These are phyloP conservation scores for Spinellus fusiger DNA, from an alignment of 192 early-diverging fungal genomes.

Conservation along the genomic window DNA sequence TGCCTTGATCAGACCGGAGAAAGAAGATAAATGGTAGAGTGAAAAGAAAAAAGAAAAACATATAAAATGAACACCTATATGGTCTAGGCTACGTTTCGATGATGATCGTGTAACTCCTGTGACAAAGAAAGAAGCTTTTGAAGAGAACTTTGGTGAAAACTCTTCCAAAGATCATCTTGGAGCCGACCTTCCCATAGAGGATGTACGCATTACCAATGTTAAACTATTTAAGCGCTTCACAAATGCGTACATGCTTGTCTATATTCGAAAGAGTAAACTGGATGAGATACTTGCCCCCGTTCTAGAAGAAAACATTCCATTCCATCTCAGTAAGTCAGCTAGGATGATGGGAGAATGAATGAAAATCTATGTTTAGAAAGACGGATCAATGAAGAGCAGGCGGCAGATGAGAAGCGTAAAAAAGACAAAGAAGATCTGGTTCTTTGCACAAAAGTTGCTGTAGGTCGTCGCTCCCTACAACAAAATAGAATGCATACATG, in stretches of 20 bases:
- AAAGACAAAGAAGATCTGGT: slow-evolving; percentile 72
- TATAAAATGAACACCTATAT: not conserved
- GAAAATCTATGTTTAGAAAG: slow-evolving; percentile 5
- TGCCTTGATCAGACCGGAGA: slow-evolving; percentile 80
- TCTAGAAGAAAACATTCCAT: slow-evolving; percentile 66
- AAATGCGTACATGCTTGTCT: slow-evolving; percentile 99
- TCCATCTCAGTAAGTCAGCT: slow-evolving; percentile 65
- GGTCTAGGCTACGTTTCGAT: slow-evolving; percentile 74
- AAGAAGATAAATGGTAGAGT: slow-evolving; percentile 66
- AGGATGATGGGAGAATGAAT: no score
- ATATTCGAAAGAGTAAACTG: slow-evolving; percentile 76
- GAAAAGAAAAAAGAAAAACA: not conserved
- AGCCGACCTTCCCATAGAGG: slow-evolving; percentile 10
- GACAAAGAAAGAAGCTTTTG: slow-evolving; percentile 75
- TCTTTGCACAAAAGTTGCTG: slow-evolving; percentile 57
- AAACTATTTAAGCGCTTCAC: slow-evolving; percentile 74
- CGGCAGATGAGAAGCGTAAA: slow-evolving; percentile 48
- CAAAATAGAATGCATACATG: not conserved
- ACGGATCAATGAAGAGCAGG: slow-evolving; percentile 61
- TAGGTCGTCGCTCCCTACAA: slow-evolving; percentile 19
- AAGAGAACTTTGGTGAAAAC: slow-evolving; percentile 94
- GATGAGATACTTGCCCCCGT: slow-evolving; percentile 65
- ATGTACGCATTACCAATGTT: slow-evolving; percentile 23
- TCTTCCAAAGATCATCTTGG: slow-evolving; percentile 16
- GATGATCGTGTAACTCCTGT: slow-evolving; percentile 92